phyloP scores from a whole-genome alignment of 306 rosid genomes.

The Alnus glutinosa region DNA sequence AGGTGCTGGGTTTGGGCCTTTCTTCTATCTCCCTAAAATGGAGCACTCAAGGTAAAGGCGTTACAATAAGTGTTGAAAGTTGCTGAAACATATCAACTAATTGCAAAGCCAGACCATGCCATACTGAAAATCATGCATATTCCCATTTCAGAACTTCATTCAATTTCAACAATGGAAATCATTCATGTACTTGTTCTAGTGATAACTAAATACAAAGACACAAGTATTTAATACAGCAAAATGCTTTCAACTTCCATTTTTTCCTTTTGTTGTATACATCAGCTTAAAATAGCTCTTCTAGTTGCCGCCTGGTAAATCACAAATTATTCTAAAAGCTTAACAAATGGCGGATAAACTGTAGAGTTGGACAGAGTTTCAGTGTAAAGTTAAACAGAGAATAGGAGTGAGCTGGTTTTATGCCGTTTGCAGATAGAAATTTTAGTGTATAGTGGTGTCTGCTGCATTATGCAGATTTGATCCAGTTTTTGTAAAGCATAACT shows the following conservation, averaged over 20 bases:
- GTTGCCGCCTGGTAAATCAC: too few relatives aligned
- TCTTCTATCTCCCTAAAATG: conserved; percentile 95
- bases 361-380: too few relatives aligned
- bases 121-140: neutral
- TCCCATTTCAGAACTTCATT: neutral
- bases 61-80: neutral
- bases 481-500: too few relatives aligned
- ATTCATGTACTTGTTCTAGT: neutral
- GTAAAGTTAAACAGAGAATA: too few relatives aligned
- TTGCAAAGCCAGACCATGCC: neutral
- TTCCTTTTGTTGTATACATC: too few relatives aligned
- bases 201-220: neutral
- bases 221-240: neutral
- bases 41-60: conserved; percentile 75
- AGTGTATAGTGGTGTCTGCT: too few relatives aligned
- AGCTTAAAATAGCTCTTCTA: too few relatives aligned
- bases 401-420: too few relatives aligned
- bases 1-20: conserved; percentile 85
- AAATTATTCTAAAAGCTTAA: too few relatives aligned
- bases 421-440: too few relatives aligned
- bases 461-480: too few relatives aligned
- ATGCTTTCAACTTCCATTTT: neutral
- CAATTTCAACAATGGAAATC: neutral
- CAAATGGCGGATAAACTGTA: too few relatives aligned
- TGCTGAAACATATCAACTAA: neutral